A percentile compares a stretch with the other conserved stretches of the same genome.
phyloP scores from a whole-genome alignment of 768 basidiomycete genomes.

The Naganishia onofrii region DNA sequence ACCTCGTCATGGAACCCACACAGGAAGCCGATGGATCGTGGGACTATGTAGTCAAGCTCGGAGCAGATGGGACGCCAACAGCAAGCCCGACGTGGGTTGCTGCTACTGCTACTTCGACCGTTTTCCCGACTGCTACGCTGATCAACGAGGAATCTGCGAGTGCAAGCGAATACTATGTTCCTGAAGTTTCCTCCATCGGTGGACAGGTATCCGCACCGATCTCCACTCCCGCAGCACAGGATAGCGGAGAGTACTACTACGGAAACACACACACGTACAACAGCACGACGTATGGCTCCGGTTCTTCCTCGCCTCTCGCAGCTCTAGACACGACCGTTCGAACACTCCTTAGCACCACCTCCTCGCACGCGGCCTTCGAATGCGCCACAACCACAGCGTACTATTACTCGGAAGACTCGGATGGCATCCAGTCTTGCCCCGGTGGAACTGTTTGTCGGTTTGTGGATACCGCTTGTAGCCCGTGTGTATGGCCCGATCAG shows the following conservation, averaged over 20 bases:
- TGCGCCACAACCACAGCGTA: conserved; percentile 7
- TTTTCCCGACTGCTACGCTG: background rate
- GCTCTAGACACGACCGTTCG: conserved; percentile 9
- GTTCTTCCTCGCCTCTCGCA: background rate
- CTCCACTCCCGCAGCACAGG: background rate
- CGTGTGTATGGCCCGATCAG: conserved; percentile 22
- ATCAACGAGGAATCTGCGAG: background rate
- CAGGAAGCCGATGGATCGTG: conserved; percentile 51
- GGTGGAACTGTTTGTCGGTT: conserved; percentile 22
- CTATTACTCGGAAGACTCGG: conserved; percentile 5
- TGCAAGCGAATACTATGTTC: background rate
- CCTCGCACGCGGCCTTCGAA: conserved; percentile 10
- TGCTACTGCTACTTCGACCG: conserved; percentile 19
- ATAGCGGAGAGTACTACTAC: conserved; percentile 16
- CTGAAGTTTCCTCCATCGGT: background rate
- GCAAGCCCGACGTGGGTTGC: conserved; percentile 39
- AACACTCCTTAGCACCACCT: background rate
- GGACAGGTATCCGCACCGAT: conserved; percentile 5
- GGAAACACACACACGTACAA: conserved; percentile 22
- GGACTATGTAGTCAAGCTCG: conserved; percentile 50
- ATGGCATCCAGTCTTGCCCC: conserved; percentile 12
- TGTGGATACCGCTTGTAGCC: conserved; percentile 13
- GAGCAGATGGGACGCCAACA: conserved; percentile 49
- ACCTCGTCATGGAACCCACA: conserved; percentile 47
- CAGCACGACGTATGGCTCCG: background rate